These are phyloP conservation scores for Panicum miliaceum DNA, from an alignment of 176 grass and related monocot species.

Conservation along the genomic window DNA sequence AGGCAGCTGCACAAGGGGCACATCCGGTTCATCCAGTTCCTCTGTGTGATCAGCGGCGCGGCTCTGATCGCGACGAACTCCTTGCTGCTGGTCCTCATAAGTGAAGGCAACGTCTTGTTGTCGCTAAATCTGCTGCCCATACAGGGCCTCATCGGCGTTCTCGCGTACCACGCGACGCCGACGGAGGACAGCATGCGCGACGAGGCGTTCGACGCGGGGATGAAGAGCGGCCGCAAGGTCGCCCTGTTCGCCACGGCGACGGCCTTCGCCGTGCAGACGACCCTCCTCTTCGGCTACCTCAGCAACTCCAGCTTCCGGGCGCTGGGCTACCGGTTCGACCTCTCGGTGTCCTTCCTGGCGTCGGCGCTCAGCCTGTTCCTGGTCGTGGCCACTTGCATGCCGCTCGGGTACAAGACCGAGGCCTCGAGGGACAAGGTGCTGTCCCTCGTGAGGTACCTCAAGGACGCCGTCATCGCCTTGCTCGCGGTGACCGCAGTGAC, in stretches of 20 bases:
- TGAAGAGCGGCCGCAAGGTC: slow-evolving; percentile 40
- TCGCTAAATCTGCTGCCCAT: slow-evolving; percentile 40
- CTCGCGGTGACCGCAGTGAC: slow-evolving; percentile 46
- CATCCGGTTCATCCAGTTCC: slow-evolving; percentile 31
- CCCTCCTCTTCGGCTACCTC: slow-evolving; percentile 27
- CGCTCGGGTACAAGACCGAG: slow-evolving; percentile 24
- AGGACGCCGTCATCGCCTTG: slow-evolving; percentile 38
- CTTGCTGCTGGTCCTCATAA: slow-evolving; percentile 42
- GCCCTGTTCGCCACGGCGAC: slow-evolving; percentile 36
- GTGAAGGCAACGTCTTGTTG: slow-evolving; percentile 23
- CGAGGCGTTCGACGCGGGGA: slow-evolving; percentile 35
- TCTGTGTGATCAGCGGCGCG: slow-evolving; percentile 37
- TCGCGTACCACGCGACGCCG: slow-evolving; percentile 42
- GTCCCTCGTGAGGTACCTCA: slow-evolving; percentile 38
- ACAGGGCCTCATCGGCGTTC: slow-evolving; percentile 29
- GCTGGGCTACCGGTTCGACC: slow-evolving; percentile 30
- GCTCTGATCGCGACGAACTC: slow-evolving; percentile 39
- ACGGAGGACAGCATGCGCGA: slow-evolving; percentile 39
- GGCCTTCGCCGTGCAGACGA: slow-evolving; percentile 39
- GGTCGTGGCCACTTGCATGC: slow-evolving; percentile 48
- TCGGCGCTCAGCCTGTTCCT: slow-evolving; percentile 43
- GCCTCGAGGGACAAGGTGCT: slow-evolving; percentile 27
- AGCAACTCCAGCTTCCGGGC: slow-evolving; percentile 27
- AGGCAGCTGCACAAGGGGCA: slow-evolving; percentile 18
- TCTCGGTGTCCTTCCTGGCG: slow-evolving; percentile 40